Evolutionary conservation across 148 eudicot genomes (phyloP), one percentile per base, ranked within the genome.

Genomic region (Rhododendron henanense): DNA sequence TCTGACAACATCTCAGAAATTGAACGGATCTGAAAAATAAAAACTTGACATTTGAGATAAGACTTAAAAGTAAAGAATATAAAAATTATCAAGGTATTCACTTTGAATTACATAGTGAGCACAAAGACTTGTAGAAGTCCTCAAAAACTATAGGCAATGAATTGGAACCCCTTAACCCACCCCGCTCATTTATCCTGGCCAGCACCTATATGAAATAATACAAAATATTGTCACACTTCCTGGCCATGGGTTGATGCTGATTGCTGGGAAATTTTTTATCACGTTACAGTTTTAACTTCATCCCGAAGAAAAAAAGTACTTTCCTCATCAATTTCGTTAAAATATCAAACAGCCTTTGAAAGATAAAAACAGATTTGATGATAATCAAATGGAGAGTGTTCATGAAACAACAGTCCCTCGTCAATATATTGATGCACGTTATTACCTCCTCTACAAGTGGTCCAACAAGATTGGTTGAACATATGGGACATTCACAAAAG

Each of bases 401-500:
- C 28, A 53, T 14, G 15, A 31, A 83, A 50, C 50, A 71, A 83
- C 5, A 51, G 75, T 47, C 19, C 61, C 61, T 55, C 61, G 1
- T 55, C 21, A 55, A 55, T 18, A 13, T 67, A 53, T 28, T 71
- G 50, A 83, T 83, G 61, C 85, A 84, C 33, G 16, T 37, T 48
- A 83, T 71, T 48, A 84, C 63, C 85, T 83, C 78, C 85, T 83
- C 39, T 44, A 71, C 28, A 48, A 74, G 63, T 69, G 83, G 57
- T 48, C 44, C 79, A 71, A 69, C 61, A 84, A 71, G 14, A n/a
- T 65, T n/a, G 85, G 63, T 84, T 31, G 79, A 69, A 83, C 14
- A 45, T 71, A 47, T 25, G 11, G 85, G 85, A 48, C 23, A 85
- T 65, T 84, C 87, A 86, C 86, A 84, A n/a, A 84, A 19, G 69